Base-by-base conservation (phyloP, 225 moss, liverwort and hornwort species). In the Rhytidiadelphus loreus region DNA sequence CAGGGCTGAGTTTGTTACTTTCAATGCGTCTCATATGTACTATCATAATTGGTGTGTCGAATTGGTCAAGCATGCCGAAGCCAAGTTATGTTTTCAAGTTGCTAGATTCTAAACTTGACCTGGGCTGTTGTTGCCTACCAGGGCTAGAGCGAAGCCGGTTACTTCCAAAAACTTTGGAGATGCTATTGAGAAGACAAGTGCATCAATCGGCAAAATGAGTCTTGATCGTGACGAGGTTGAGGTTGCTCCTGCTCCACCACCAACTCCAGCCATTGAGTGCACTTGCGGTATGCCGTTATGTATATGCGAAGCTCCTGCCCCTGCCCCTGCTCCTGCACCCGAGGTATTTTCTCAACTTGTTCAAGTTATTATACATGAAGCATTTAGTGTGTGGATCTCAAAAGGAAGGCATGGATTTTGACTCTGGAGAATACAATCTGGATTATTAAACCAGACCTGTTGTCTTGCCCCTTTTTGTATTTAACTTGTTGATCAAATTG, bases 251-350 rank as follows among this genome's bases (percentile, higher is more conserved):
- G 90, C 88, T 72, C 89, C 90, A 68, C 88, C 92, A 65, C 90
- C 82, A 84, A 88, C 89, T 81, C 92, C 95, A 90, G 94, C 91
- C 70, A 91, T 96, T 86, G 93, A 95, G 78, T 98, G 98, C 93
- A 96, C 94, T 80, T 98, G 98, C 91, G 97, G 98, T 84, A 97
- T 98, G 98, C 98, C 98, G n/a, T 91, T 98, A 76, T 98, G 98
- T 91, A 98, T 98, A 79, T 98, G 98, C 71, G 94, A 96, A 95
- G 94, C 95, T 88, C 95, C 95, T 86, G 90, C 92, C 7, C 82
- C 85, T 80, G 90, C 94, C 59, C 93, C 95, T 85, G 86, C 93
- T 57, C 88, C 94, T 82, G 86, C 90, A 41, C 93, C 94, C n/a
- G 94, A 98, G 98, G 98, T 98, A 92, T 46, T 41, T 41, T 68